Percentiles rank a stretch among this genome's conserved stretches.
These are phyloP conservation scores for Odontarrhena argentea DNA, from an alignment of 345 rosid genomes.

Conservation along the genomic window DNA sequence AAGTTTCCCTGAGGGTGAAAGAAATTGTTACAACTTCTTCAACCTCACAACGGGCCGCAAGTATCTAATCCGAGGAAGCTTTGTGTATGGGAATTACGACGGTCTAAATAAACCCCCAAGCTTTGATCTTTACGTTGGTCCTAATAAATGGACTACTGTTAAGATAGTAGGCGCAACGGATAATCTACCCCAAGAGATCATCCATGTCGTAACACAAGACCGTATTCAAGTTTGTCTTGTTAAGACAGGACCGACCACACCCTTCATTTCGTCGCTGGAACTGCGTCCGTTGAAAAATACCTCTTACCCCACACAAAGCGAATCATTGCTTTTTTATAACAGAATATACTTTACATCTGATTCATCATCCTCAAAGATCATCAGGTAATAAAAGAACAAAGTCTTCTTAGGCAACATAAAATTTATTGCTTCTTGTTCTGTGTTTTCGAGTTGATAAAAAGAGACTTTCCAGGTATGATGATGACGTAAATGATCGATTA, in stretches of 20 bases:
- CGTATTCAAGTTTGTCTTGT: slow-evolving; percentile 53
- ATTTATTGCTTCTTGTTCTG: slow-evolving; percentile 11
- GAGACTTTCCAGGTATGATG: slow-evolving; percentile 39
- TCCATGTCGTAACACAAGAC: slow-evolving; percentile 39
- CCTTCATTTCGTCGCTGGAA: slow-evolving; percentile 56
- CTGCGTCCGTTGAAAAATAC: slow-evolving; percentile 41
- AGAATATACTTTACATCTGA: slow-evolving; percentile 15
- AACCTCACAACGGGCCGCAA: slow-evolving; percentile 27
- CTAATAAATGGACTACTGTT: slow-evolving; percentile 46
- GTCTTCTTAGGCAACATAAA: background rate
- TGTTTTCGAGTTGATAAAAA: slow-evolving; percentile 24
- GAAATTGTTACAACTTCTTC: slow-evolving; percentile 48
- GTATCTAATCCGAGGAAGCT: slow-evolving; percentile 45
- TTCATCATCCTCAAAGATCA: background rate
- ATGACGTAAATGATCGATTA: slow-evolving; percentile 44
- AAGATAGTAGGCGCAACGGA: slow-evolving; percentile 13
- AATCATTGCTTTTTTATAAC: slow-evolving; percentile 26
- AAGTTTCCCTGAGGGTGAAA: slow-evolving; percentile 47
- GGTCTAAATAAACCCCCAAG: slow-evolving; percentile 23
- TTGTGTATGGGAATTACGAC: slow-evolving; percentile 55
- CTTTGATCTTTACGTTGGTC: slow-evolving; percentile 53
- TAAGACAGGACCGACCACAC: slow-evolving; percentile 45
- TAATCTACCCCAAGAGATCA: slow-evolving; percentile 29
- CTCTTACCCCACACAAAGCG: slow-evolving; percentile 16
- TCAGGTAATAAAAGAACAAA: slow-evolving; percentile 16